phyloP scores from a whole-genome alignment of 2,329 filamentous ascomycete genomes.

The Fusarium liriodendri region DNA sequence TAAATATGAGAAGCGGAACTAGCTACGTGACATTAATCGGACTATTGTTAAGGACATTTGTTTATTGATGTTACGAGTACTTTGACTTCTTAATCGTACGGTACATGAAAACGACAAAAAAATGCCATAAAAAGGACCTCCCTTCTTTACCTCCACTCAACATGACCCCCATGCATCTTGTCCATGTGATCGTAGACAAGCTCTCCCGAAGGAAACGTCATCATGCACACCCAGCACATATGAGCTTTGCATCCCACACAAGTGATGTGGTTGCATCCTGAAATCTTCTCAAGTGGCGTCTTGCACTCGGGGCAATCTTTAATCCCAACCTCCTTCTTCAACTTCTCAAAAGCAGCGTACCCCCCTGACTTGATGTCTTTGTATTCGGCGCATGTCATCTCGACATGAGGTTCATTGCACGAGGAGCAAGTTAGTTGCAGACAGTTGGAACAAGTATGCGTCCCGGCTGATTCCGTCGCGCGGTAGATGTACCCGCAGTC shows the following conservation, averaged over 20 bases:
- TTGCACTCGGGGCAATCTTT: slow-evolving; percentile 56
- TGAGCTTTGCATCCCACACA: slow-evolving; percentile 55
- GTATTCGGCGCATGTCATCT: slow-evolving; percentile 50
- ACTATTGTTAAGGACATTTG: no score
- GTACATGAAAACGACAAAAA: not conserved
- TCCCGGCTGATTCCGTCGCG: not conserved
- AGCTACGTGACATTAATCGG: no score
- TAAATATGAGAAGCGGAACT: no score
- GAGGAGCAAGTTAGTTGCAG: slow-evolving; percentile 48
- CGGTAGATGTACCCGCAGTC: slow-evolving; percentile 58
- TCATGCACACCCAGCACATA: slow-evolving; percentile 62
- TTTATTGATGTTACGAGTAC: no score
- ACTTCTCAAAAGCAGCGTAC: slow-evolving; percentile 40
- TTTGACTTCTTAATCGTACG: no score
- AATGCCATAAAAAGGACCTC: not conserved
- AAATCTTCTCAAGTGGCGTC: slow-evolving; percentile 54
- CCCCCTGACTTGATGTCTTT: slow-evolving; percentile 41
- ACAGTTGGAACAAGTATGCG: slow-evolving; percentile 52
- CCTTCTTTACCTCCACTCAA: not conserved
- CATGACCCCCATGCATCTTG: not conserved
- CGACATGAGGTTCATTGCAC: slow-evolving; percentile 50
- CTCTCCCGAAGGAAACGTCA: slow-evolving; percentile 39
- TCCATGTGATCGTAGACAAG: slow-evolving; percentile 8
- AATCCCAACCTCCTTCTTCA: slow-evolving; percentile 50
- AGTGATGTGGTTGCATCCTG: slow-evolving; percentile 60